Evolutionary conservation across 2,329 filamentous ascomycete species (phyloP).

Genomic region (Capronia epimyces): DNA sequence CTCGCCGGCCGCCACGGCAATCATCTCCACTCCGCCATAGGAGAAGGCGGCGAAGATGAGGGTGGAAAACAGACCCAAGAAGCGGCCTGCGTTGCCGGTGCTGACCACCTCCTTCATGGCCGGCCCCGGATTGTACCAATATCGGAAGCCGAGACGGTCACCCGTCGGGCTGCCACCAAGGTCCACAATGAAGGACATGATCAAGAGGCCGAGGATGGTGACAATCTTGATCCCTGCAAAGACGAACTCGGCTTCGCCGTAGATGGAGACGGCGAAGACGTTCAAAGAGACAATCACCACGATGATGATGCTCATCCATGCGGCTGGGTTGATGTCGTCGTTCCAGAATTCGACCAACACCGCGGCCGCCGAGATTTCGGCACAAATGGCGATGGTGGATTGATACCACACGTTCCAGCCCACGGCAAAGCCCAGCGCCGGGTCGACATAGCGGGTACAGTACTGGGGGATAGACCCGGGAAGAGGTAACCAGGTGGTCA

Average conservation of each 20-base stretch:
- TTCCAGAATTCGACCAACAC: constrained; percentile 76
- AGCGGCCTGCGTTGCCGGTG: neutral
- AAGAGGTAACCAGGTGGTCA: constrained; percentile 26
- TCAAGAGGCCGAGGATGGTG: constrained; percentile 59
- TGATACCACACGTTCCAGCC: constrained; percentile 44
- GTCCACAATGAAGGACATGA: constrained; percentile 59
- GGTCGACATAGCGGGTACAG: constrained; percentile 41
- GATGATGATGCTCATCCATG: constrained; percentile 24
- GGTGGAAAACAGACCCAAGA: neutral
- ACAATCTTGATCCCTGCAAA: constrained; percentile 61
- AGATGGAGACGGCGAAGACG: constrained; percentile 63
- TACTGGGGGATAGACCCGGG: constrained; percentile 47
- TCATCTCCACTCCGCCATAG: neutral
- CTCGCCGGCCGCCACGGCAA: neutral
- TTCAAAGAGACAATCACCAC: constrained; percentile 52
- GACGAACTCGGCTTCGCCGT: constrained; percentile 61
- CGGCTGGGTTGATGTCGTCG: constrained; percentile 23
- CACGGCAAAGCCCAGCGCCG: constrained; percentile 44
- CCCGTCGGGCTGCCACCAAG: constrained; percentile 60
- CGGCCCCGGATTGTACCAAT: constrained; percentile 60
- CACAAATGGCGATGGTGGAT: neutral
- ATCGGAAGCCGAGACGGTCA: constrained; percentile 59
- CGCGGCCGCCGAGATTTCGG: constrained; percentile 58
- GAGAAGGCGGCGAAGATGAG: constrained; percentile 32
- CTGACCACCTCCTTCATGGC: neutral